Evolutionary conservation across 2,329 filamentous ascomycete species (phyloP).

Genomic region (Ramichloridium luteum): DNA sequence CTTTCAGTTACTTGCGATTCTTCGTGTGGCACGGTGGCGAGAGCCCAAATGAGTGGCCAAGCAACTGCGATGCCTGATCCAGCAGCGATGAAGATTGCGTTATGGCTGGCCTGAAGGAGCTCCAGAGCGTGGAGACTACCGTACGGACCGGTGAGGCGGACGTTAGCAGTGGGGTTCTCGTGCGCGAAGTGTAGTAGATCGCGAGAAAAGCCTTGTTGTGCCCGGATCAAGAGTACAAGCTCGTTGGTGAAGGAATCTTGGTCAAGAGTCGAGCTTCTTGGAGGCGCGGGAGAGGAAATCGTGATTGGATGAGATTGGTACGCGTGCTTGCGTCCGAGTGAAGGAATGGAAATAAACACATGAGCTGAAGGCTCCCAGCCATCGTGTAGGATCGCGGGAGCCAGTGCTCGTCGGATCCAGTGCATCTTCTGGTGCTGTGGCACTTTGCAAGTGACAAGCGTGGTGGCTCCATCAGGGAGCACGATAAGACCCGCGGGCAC

Average conservation of each 20-base stretch:
- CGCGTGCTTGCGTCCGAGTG: conserved; percentile 39
- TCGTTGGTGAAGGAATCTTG: conserved; percentile 33
- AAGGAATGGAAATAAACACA: conserved; percentile 49
- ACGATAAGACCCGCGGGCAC: conserved; percentile 40
- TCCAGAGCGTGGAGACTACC: conserved; percentile 45
- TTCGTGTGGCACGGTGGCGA: conserved; percentile 15
- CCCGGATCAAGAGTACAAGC: conserved; percentile 48
- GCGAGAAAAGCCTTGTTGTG: conserved; percentile 47
- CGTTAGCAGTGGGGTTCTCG: conserved; percentile 29
- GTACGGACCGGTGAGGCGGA: conserved; percentile 54
- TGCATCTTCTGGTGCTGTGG: conserved; percentile 7
- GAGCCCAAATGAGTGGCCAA: conserved; percentile 47
- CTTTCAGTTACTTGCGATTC: conserved; percentile 7
- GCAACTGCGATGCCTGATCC: conserved; percentile 54
- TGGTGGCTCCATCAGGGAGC: conserved; percentile 45
- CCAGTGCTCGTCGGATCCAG: conserved; percentile 14
- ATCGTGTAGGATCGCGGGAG: conserved; percentile 18
- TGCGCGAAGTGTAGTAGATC: conserved; percentile 42
- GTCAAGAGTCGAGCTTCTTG: conserved; percentile 1
- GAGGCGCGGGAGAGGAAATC: conserved; percentile 48
- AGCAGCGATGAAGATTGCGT: conserved; percentile 47
- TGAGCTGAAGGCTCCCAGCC: conserved; percentile 53
- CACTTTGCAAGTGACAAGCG: conserved; percentile 26
- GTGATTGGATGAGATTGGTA: conserved; percentile 56
- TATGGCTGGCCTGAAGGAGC: conserved; percentile 38